Base-by-base conservation (phyloP, 139 green algal species). In the Zygnema circumcarinatum region DNA sequence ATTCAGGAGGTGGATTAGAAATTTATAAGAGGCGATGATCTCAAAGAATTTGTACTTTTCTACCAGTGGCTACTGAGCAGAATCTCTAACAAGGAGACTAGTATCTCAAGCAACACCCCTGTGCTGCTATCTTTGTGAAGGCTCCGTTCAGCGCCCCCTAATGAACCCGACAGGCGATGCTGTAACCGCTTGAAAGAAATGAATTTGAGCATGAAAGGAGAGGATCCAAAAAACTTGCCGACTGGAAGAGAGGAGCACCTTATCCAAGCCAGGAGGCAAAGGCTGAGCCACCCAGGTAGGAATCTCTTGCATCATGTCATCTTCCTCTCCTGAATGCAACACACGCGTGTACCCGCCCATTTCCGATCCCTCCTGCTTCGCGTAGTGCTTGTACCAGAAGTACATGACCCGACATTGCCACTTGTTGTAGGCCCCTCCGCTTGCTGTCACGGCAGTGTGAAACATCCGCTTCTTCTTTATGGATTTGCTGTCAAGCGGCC, bases 341-440 rank as follows among this genome's bases (percentile, higher is more conserved):
- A 99, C 82, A 3, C 97, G 94, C 11, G 97, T 99, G 92, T 97
- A 99, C 39, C 94, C 96, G 2, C 96, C 96, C 95, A 98, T 98
- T 73, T 96, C 91, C 87, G 97, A 97, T 76, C 93, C 84, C 39
- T 86, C 86, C 79, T 95, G 95, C 62, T 94, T 89, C 91, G 20
- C 39, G 1, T 52, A 76, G 11, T 88, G 78, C 41, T 87, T 84
- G 33, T 90, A 91, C 92, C 32, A 92, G 76, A 94, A 94, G 83
- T 96, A 96, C 35, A 87, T 90, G 32, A 95, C 80, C 2, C 94
- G 88, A 21, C 74, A 87, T 89, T 96, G 94, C 94, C 94, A 96
- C 54, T 92, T 40, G 1, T 54, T 83, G 86, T 95, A 95, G 1
- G 91, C 29, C 25, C 72, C 54, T 32, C 83, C 80, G 76, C 93